Base-by-base conservation (phyloP, 345 rosid species). In the Carallia brachiata region DNA sequence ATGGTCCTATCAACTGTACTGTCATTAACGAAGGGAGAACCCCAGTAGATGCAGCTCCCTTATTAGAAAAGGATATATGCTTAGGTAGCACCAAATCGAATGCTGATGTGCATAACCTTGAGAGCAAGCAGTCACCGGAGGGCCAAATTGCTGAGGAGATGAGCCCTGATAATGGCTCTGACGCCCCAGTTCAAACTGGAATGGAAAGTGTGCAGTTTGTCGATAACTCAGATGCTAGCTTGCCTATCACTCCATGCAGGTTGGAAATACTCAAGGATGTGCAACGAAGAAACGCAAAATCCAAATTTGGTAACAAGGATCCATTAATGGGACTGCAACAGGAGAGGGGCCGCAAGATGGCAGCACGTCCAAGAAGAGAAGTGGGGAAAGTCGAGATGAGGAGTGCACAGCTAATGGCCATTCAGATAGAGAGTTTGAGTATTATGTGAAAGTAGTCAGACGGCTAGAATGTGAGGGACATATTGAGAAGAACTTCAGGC, bases 401-500 rank as follows among this genome's bases (percentile, higher is more conserved):
- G 90, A 84, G 19, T 75, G 82, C 36, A 64, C 72, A 48, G 82
- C 70, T 2, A 77, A 81, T 66, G 89, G 82, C 62, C 79, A 67
- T 67, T 81, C 90, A 50, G 86, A 84, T 65, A 77, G 82, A 70
- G 96, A 87, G 72, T 90, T 95, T 61, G 90, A 87, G 85, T 89
- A 69, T 68, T 88, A 82, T n/a, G 90, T 90, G 80, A 92, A 90
- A 85, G 80, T 81, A 62, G 84, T 92, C 65, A 83, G 97, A 76
- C 79, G 91, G 83, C 71, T 96, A 73, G 96, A 96, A 75, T 68
- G 94, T 47, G 79, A 85, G 71, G 98, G 99, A 36, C 96, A 96
- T 76, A 87, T 96, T 3, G 98, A 90, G 75, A 96, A 80, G 87
- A 90, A 85, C 75, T 96, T 96, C 63, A 78, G 98, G 78, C 93